Evolutionary conservation across 352 stramenopile genomes (phyloP), one percentile per base, ranked within the genome.

Genomic region (Globisporangium middletonii): DNA sequence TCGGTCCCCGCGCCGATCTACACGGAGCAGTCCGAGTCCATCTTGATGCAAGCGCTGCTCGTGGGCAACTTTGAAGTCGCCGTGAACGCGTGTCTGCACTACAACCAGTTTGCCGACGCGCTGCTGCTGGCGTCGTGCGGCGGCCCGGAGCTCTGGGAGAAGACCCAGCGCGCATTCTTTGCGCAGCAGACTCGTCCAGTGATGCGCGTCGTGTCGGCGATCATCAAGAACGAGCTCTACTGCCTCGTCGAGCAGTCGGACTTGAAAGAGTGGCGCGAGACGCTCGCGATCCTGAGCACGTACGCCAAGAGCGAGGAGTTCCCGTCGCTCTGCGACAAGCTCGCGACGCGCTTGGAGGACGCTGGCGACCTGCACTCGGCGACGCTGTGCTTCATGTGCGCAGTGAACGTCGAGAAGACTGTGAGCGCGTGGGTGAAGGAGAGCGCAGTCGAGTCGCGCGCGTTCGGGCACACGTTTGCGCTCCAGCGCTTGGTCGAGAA

Each of bases 281-380:
- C 97, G 18, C 68, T 99, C 27, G 96, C 97, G 4, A 98, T 99
- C 56, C 67, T 99, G 47, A 98, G 88, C 27, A 99, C 96, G 2
- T 99, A 99, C 72, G 95, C 87, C 23, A 97, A 98, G 69, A 96
- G 87, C 48, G 94, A 99, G 49, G 92, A 99, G 73, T 99, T 99
- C 63, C 89, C 94, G 38, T 75, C 64, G 33, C 82, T 99, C 28
- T 99, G 96, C 63, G 91, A 98, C 60, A 86, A 89, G 33, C 74
- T 99, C 16, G 96, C 94, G 19, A 81, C 86, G 37, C 75, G 90
- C 43, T 79, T 99, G 9, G 94, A 99, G 72, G 69, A 53, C 0
- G 83, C 94, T 55, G 83, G 94, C 2, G 95, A 99, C 64, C 45
- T 85, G 41, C 73, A 88, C 59, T 97, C 84, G 58, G 97, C 97